Percentiles rank a stretch among this genome's conserved stretches.
phyloP scores from a whole-genome alignment of 2,329 filamentous ascomycete genomes.

The Catunica adiposa region DNA sequence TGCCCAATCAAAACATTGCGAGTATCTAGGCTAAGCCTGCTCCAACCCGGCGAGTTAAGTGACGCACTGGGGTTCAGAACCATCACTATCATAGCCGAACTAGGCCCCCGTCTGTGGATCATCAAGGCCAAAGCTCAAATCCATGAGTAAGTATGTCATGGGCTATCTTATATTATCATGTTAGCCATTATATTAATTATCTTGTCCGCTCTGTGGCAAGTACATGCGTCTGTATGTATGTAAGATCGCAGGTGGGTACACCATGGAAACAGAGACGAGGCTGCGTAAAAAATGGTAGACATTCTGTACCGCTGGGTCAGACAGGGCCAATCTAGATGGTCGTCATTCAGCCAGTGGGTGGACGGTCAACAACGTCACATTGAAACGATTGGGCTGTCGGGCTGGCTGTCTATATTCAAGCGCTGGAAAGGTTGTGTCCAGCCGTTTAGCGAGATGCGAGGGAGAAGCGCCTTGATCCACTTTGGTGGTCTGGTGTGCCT shows the following conservation, averaged over 20 bases:
- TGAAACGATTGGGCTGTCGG: no score
- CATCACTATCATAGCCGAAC: neutral
- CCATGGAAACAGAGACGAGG: no score
- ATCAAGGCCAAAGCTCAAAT: neutral
- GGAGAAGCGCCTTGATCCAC: neutral
- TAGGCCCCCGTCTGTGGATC: neutral
- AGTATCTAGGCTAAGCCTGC: neutral
- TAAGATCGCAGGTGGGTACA: neutral
- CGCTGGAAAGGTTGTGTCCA: neutral
- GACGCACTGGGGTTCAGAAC: neutral
- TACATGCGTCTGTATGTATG: neutral
- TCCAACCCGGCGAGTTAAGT: neutral
- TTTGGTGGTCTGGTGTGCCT: neutral
- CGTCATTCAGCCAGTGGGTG: no score
- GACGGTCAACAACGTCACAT: no score
- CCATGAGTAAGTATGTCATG: no score
- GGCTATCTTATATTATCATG: no score
- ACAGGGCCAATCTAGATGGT: no score
- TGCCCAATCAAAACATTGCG: neutral
- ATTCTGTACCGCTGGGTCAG: no score
- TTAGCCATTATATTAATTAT: no score
- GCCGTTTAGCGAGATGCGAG: neutral
- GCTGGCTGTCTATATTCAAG: no score
- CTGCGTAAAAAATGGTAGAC: no score
- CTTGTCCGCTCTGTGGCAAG: neutral